These are phyloP conservation scores for Ramaria sp. DNA, from an alignment of 768 basidiomycete species.

Conservation along the genomic window DNA sequence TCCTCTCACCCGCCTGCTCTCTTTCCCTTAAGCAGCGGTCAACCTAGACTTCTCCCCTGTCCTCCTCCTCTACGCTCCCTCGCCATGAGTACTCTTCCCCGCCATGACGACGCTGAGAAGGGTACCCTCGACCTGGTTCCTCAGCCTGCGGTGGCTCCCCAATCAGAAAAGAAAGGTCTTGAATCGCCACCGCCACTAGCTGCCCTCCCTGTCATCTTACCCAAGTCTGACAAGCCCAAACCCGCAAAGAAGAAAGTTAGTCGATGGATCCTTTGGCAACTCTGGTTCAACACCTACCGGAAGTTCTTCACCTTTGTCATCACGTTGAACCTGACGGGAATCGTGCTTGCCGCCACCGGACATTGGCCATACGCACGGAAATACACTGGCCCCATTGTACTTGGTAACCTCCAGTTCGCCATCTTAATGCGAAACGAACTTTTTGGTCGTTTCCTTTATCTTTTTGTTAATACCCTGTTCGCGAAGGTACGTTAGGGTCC, in stretches of 20 bases:
- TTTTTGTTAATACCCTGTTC: slow-evolving; percentile 60
- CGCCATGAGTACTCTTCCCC: slow-evolving; percentile 3
- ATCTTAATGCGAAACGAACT: slow-evolving; percentile 76
- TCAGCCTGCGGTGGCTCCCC: background rate
- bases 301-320: slow-evolving; percentile 65
- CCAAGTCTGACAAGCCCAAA: slow-evolving; percentile 23
- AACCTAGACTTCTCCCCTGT: background rate
- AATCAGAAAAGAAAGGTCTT: background rate
- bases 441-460: slow-evolving; percentile 68
- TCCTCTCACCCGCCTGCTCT: slow-evolving; percentile 3
- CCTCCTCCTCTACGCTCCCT: background rate
- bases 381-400: slow-evolving; percentile 61
- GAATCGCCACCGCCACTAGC: background rate
- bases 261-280: slow-evolving; percentile 45
- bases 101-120: slow-evolving; percentile 7
- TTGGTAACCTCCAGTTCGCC: slow-evolving; percentile 63
- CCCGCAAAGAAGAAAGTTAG: slow-evolving; percentile 45
- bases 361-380: slow-evolving; percentile 57
- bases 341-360: slow-evolving; percentile 49
- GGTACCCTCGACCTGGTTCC: background rate
- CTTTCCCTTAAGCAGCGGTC: background rate
- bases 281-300: slow-evolving; percentile 77
- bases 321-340: slow-evolving; percentile 45
- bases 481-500: slow-evolving; percentile 43
- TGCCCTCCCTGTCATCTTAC: background rate